These are phyloP conservation scores for Mrakia blollopis DNA, from an alignment of 768 basidiomycete species.

Conservation along the genomic window DNA sequence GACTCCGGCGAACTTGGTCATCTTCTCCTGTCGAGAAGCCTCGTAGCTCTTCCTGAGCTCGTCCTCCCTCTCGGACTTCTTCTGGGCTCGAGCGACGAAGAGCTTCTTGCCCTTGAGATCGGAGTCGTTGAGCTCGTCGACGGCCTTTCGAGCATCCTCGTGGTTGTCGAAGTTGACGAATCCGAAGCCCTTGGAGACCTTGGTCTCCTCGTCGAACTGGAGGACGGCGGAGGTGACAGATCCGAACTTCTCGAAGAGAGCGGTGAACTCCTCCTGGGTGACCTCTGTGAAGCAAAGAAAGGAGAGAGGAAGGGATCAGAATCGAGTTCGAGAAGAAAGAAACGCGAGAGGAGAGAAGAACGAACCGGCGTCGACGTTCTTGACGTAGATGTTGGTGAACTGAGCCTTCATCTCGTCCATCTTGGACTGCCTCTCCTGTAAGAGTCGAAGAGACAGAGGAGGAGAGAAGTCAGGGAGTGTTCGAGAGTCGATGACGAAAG, in stretches of 20 bases:
- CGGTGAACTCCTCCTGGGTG: conserved; percentile 76
- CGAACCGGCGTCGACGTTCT: conserved; percentile 70
- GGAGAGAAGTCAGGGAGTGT: conserved; percentile 5
- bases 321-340: not conserved
- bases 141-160: conserved; percentile 84
- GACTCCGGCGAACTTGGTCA: conserved; percentile 97
- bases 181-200: conserved; percentile 85
- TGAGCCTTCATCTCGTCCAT: conserved; percentile 95
- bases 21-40: conserved; percentile 91
- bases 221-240: conserved; percentile 82
- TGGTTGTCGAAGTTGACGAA: conserved; percentile 95
- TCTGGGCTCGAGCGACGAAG: conserved; percentile 94
- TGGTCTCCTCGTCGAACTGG: conserved; percentile 77
- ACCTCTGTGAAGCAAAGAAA: conserved; percentile 49
- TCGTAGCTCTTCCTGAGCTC: conserved; percentile 91
- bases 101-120: conserved; percentile 83
- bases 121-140: conserved; percentile 79
- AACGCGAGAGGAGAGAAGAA: not conserved
- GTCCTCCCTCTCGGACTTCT: conserved; percentile 96
- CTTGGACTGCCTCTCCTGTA: conserved; percentile 91
- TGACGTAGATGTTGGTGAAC: conserved; percentile 97
- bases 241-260: conserved; percentile 72
- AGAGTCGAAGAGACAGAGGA: not conserved
- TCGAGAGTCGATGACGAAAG: not conserved
- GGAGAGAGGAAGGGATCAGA: not conserved